These are phyloP conservation scores for Lagerstroemia speciosa DNA, from an alignment of 345 rosid species.

Conservation along the genomic window DNA sequence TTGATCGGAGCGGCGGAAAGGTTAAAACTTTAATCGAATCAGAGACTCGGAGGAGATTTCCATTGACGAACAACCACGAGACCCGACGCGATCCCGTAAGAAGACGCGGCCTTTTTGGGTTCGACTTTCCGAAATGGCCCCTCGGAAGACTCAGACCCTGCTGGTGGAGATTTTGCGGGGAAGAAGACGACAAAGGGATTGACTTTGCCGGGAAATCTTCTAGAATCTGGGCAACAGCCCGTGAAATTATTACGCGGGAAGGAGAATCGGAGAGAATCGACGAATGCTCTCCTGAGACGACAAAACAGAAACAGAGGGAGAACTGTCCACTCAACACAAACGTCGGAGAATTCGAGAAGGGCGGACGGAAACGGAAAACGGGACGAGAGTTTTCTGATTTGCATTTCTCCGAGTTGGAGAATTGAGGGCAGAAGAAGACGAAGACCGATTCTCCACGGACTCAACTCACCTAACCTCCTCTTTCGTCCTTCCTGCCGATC, in stretches of 20 bases:
- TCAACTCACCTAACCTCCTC: no score
- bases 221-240: neutral
- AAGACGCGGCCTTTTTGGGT: neutral
- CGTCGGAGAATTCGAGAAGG: no score
- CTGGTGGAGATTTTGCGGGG: neutral
- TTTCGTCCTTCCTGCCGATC: neutral
- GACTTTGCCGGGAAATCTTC: neutral
- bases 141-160: neutral
- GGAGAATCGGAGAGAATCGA: neutral
- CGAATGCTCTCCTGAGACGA: neutral
- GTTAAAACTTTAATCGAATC: neutral
- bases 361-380: no score
- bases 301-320: neutral
- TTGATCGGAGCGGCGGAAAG: neutral
- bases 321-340: no score
- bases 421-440: neutral
- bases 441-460: neutral
- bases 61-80: neutral
- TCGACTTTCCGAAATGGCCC: neutral
- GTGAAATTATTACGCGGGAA: no score
- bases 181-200: neutral
- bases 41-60: neutral
- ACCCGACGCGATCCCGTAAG: neutral
- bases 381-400: no score
- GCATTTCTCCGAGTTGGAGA: neutral